phyloP scores from a whole-genome alignment of 202 grass and related monocot species.

The Musa balbisiana region DNA sequence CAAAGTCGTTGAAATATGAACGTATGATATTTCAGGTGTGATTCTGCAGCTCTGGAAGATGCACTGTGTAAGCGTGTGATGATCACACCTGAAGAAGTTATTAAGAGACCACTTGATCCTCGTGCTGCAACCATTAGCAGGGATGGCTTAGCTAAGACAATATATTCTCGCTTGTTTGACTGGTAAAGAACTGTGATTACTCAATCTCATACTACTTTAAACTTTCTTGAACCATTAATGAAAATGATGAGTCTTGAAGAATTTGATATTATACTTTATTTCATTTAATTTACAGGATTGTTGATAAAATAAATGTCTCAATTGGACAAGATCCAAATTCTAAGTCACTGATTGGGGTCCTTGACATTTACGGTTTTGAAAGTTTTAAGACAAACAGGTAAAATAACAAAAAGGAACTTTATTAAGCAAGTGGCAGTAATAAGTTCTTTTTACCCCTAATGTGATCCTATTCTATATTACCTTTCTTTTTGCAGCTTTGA shows the following conservation, averaged over 20 bases:
- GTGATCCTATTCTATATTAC: not conserved
- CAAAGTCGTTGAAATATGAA: not conserved
- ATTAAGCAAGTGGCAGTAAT: too few species aligned
- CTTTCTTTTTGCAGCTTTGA: conserved; percentile 4
- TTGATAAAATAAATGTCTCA: conserved; percentile 11
- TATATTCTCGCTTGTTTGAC: conserved; percentile 12
- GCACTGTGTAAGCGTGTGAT: conserved; percentile 13
- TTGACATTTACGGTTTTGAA: conserved; percentile 16
- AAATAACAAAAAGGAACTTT: too few species aligned
- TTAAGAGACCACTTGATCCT: not conserved
- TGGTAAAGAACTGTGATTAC: not conserved
- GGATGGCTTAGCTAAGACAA: conserved; percentile 4
- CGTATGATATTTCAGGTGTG: not conserved
- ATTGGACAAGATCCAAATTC: conserved; percentile 15
- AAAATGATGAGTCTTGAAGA: too few species aligned
- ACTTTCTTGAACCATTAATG: not conserved
- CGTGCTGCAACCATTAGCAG: conserved; percentile 3
- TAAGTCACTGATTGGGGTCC: conserved; percentile 10
- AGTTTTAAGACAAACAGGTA: conserved; percentile 19
- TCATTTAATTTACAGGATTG: conserved; percentile 5
- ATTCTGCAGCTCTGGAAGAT: conserved; percentile 10
- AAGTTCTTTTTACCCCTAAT: too few species aligned
- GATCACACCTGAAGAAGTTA: conserved; percentile 6
- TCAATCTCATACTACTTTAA: not conserved
- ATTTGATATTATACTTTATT: not conserved